Evolutionary conservation across 2,329 filamentous ascomycete genomes (phyloP).

Genomic region (Endoconidiophora polonica): DNA sequence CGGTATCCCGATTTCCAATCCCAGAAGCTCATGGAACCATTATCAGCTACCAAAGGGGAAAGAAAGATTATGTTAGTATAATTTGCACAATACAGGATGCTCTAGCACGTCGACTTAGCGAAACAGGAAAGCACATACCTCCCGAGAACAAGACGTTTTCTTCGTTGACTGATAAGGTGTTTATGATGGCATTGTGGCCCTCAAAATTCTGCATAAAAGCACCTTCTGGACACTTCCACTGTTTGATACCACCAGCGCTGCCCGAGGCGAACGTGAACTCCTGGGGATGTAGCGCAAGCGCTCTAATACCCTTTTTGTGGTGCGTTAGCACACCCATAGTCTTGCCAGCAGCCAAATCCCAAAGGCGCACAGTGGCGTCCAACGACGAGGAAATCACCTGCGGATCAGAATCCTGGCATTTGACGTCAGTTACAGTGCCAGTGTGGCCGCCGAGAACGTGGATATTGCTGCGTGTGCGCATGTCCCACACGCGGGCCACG

Average conservation of each 20-base stretch:
- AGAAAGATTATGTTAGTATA: neutral
- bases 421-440: conserved; percentile 71
- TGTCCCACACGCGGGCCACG: conserved; percentile 93
- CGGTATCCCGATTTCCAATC: conserved; percentile 95
- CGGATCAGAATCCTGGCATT: conserved; percentile 90
- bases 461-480: conserved; percentile 89
- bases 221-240: conserved; percentile 97
- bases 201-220: conserved; percentile 99
- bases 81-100: neutral
- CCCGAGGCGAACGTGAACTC: conserved; percentile 95
- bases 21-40: conserved; percentile 94
- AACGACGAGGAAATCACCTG: conserved; percentile 90
- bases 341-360: conserved; percentile 93
- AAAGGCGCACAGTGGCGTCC: conserved; percentile 78
- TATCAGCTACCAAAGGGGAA: conserved; percentile 40
- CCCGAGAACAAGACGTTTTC: conserved; percentile 92
- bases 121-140: conserved; percentile 24
- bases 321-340: conserved; percentile 91
- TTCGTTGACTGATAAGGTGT: conserved; percentile 81
- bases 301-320: conserved; percentile 92
- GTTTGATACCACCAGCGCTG: conserved; percentile 88
- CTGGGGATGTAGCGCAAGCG: conserved; percentile 66
- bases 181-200: conserved; percentile 91
- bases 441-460: conserved; percentile 88
- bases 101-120: neutral